Base-by-base conservation (phyloP, 2,329 filamentous ascomycete species). In the Gnomoniopsis sp. region DNA sequence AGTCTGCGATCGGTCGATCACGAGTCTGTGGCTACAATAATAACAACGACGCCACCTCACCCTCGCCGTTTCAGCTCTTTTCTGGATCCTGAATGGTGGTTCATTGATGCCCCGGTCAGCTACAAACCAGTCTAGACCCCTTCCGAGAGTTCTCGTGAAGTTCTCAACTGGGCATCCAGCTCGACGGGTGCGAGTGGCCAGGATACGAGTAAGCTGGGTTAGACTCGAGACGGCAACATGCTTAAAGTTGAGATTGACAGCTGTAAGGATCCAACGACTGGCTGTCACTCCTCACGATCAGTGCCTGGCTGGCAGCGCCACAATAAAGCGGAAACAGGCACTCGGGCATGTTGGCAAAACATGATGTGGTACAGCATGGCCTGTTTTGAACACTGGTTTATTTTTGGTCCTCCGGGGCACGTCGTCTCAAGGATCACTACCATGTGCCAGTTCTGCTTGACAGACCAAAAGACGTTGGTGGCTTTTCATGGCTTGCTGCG, bases 291-390 rank as follows among this genome's bases (percentile, higher is more conserved):
- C 14, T 52, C 30, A 56, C 59, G 56, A 38, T 52, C 52, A 33
- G 38, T 17, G 23, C 34, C 22, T 51, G 41, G 49, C 44, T 43
- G 41, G 44, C 15, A 51, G 33, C 55, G 59, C 55, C 56, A 59
- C 56, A 59, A 59, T 59, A 17, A 56, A 61, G 19, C 30, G 49
- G 53, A 61, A 59, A 61, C 59, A 51, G 49, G 36, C 19, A 46
- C 36, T 44, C 34, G 50, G 56, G 38, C 22, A 21, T 19, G 43
- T 48, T 14, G 17, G 30, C 8, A 10, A n/a, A 49, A 21, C 21
- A 8, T 33, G 34, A 23, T 17, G 47, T 51, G 33, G 57, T 55
- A 55, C 57, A 23, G 51, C 56, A 38, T 44, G 41, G 22, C 30
- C 21, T 21, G 22, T 30, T 36, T 43, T 26, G 41, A 19, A 15